A percentile compares a stretch with the other conserved stretches of the same genome.
Conservation (phyloP, 2,329 filamentous ascomycete species). For the Graphiopsis chlorocephala region DNA sequence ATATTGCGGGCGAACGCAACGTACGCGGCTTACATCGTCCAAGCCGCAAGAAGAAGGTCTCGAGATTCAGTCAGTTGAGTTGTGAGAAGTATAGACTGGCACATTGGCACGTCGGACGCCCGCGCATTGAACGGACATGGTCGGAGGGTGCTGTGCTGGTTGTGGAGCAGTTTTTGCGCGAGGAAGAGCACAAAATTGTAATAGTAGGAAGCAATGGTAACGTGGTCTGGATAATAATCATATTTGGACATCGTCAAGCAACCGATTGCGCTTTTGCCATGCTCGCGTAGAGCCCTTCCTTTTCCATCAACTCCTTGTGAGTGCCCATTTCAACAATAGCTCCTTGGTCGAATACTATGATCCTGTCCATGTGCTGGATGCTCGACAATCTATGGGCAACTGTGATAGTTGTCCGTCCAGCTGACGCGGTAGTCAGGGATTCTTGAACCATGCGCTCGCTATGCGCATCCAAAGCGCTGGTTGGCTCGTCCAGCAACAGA, state of each 20-base stretch:
- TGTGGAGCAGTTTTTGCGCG: background rate
- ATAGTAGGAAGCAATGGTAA: background rate
- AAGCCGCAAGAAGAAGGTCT: background rate
- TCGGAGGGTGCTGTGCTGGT: background rate
- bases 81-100: background rate
- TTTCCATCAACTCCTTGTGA: slow-evolving; percentile 56
- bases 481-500: slow-evolving; percentile 48
- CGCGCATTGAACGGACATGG: too few relatives aligned
- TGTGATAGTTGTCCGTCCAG: slow-evolving; percentile 62
- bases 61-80: background rate
- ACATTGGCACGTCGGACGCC: too few relatives aligned
- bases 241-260: slow-evolving; percentile 17
- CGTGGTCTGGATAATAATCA: background rate
- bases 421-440: slow-evolving; percentile 41
- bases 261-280: slow-evolving; percentile 38
- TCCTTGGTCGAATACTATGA: slow-evolving; percentile 72
- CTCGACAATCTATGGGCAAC: slow-evolving; percentile 76
- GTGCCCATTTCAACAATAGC: slow-evolving; percentile 60
- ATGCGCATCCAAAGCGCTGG: slow-evolving; percentile 46
- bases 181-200: background rate
- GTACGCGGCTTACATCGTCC: background rate
- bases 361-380: slow-evolving; percentile 75
- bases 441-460: slow-evolving; percentile 44
- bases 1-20: background rate
- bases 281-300: slow-evolving; percentile 42